These are phyloP conservation scores for Telopea speciosissima DNA, from an alignment of 177 flowering plant genomes.

Conservation along the genomic window DNA sequence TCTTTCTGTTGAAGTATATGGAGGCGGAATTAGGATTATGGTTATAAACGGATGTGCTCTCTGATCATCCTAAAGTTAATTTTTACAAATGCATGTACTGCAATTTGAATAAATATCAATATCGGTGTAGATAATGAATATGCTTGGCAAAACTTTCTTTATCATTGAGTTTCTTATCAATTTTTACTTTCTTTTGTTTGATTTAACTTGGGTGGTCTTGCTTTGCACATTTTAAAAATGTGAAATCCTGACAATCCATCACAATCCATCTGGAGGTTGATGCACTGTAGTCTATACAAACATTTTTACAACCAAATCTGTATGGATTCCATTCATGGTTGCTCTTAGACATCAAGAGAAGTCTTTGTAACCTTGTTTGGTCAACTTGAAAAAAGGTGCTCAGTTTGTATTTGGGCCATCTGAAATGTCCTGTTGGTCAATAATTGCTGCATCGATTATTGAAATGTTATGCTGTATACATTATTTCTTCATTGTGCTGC, in stretches of 20 bases:
- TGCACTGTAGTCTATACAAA: no score
- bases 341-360: background rate
- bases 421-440: background rate
- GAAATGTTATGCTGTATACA: background rate
- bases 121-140: background rate
- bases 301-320: no score
- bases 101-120: no score
- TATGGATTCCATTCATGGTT: no score
- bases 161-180: background rate
- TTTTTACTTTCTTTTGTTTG: background rate
- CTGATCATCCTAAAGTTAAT: background rate
- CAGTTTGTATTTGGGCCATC: background rate
- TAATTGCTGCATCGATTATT: background rate
- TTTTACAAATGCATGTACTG: background rate
- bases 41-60: background rate
- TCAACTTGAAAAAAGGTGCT: background rate
- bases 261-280: no score
- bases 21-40: background rate
- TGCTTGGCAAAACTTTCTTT: background rate
- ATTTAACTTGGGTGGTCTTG: background rate
- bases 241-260: no score
- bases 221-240: background rate
- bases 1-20: background rate
- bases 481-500: background rate
- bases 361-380: background rate